Evolutionary conservation across 2,329 filamentous ascomycete species (phyloP).

Genomic region (Pseudodiploospora longispora): DNA sequence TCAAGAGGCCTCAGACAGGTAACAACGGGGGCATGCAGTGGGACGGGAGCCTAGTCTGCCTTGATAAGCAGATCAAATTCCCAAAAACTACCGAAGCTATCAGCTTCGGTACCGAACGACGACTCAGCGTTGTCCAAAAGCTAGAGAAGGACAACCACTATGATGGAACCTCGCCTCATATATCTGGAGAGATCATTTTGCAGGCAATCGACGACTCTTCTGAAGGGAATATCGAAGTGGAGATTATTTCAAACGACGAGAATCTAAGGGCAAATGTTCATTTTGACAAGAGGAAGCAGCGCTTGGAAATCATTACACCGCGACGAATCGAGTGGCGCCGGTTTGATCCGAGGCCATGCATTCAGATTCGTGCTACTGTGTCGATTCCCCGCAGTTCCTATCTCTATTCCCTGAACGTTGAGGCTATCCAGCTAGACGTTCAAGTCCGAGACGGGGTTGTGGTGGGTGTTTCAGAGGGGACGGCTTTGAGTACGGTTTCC

Average conservation of each 20-base stretch:
- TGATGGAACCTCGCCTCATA: slow-evolving; percentile 22
- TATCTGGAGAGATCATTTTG: slow-evolving; percentile 39
- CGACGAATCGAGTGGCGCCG: slow-evolving; percentile 23
- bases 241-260: slow-evolving; percentile 38
- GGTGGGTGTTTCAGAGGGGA: slow-evolving; percentile 20
- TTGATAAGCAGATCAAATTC: slow-evolving; percentile 14
- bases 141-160: slow-evolving; percentile 13
- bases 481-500: slow-evolving; percentile 26
- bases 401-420: slow-evolving; percentile 30
- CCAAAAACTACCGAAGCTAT: slow-evolving; percentile 15
- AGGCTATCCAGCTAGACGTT: slow-evolving; percentile 31
- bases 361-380: slow-evolving; percentile 39
- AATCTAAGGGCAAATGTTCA: slow-evolving; percentile 26
- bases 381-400: slow-evolving; percentile 34
- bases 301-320: slow-evolving; percentile 32
- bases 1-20: slow-evolving; percentile 13
- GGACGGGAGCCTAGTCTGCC: slow-evolving; percentile 18
- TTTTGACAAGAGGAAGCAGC: slow-evolving; percentile 27
- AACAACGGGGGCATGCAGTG: slow-evolving; percentile 17
- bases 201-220: slow-evolving; percentile 27
- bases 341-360: slow-evolving; percentile 21
- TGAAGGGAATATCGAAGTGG: slow-evolving; percentile 32
- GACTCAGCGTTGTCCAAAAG: slow-evolving; percentile 34
- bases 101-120: slow-evolving; percentile 26
- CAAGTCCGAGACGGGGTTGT: slow-evolving; percentile 32